phyloP scores from a whole-genome alignment of 2,329 filamentous ascomycete species.

The Eutypa lata region DNA sequence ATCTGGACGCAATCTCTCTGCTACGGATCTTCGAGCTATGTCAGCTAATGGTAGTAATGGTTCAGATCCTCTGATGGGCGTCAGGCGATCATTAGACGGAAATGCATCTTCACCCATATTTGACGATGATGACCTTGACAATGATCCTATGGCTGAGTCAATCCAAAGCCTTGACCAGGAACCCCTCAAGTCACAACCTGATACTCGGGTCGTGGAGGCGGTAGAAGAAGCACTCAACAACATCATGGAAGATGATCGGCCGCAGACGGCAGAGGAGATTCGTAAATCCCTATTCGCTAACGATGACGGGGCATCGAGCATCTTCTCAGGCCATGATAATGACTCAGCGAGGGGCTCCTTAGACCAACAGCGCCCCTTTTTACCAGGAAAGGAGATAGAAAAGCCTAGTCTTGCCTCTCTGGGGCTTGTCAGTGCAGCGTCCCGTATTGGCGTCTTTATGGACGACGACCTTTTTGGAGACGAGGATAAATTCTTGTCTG shows the following conservation, averaged over 20 bases:
- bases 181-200: conserved; percentile 57
- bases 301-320: conserved; percentile 47
- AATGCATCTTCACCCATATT: conserved; percentile 58
- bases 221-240: conserved; percentile 90
- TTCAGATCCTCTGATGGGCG: conserved; percentile 36
- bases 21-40: conserved; percentile 42
- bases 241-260: conserved; percentile 79
- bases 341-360: conserved; percentile 46
- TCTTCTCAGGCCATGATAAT: conserved; percentile 52
- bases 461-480: conserved; percentile 93
- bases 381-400: conserved; percentile 44
- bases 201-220: conserved; percentile 81
- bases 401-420: conserved; percentile 89
- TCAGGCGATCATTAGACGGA: conserved; percentile 71
- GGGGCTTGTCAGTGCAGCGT: conserved; percentile 83
- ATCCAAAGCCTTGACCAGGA: conserved; percentile 78
- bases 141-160: conserved; percentile 67
- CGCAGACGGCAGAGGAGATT: conserved; percentile 61
- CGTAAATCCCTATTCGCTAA: conserved; percentile 65
- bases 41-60: conserved; percentile 34
- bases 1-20: conserved; percentile 42
- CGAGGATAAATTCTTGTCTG: conserved; percentile 78
- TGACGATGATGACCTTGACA: conserved; percentile 77
- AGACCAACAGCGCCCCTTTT: conserved; percentile 30
- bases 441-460: conserved; percentile 86